phyloP scores from a whole-genome alignment of 441 rosid species.

The Bocquillonia castaneifolia region DNA sequence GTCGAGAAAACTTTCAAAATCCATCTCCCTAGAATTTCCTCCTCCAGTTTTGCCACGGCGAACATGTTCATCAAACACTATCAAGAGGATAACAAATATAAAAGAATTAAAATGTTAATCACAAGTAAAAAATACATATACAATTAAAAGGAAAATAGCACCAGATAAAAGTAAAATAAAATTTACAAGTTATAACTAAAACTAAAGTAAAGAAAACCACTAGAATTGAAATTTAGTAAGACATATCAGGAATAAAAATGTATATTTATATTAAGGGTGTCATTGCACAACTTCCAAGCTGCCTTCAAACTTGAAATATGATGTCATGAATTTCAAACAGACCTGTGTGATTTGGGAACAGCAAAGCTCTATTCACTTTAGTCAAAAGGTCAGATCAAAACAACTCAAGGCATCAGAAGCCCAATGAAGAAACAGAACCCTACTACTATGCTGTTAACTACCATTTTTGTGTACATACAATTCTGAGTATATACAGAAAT shows the following conservation, averaged over 20 bases:
- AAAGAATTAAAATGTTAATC: not conserved
- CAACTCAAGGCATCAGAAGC: not conserved
- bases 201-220: no score
- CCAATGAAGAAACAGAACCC: not conserved
- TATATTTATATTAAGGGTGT: no score
- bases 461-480: no score
- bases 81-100: constrained; percentile 19
- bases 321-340: no score
- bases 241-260: no score
- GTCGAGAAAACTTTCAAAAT: constrained; percentile 88
- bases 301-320: no score
- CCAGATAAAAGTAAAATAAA: no score
- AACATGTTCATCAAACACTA: constrained; percentile 93
- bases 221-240: no score
- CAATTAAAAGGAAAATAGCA: no score
- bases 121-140: not conserved
- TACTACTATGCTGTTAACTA: not conserved
- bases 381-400: not conserved
- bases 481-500: no score
- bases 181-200: no score
- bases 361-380: not conserved
- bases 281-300: no score
- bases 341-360: not conserved
- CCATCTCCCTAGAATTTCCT: constrained; percentile 86
- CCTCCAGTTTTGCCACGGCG: constrained; percentile 68